Evolutionary conservation across 768 basidiomycete genomes (phyloP).

Genomic region (Termitomyces sp.): DNA sequence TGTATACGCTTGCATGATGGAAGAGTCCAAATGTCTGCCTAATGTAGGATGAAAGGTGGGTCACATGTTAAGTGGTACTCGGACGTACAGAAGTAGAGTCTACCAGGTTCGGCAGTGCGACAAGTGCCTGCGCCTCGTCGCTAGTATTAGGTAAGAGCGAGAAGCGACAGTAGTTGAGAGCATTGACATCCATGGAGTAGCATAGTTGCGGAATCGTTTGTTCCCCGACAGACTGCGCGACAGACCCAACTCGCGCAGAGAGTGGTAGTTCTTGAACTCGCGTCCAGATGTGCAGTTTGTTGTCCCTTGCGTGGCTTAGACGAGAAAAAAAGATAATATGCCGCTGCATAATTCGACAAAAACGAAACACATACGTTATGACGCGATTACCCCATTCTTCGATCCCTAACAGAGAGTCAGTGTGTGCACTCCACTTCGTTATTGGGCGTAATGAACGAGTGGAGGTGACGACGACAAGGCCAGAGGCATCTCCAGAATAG

Average conservation of each 20-base stretch:
- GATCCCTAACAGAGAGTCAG: constrained; percentile 70
- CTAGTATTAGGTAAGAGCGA: constrained; percentile 46
- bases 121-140: constrained; percentile 36
- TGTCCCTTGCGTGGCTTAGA: constrained; percentile 78
- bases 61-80: neutral
- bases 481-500: constrained; percentile 83
- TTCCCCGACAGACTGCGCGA: constrained; percentile 36
- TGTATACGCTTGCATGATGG: constrained; percentile 69
- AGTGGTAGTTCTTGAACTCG: constrained; percentile 41
- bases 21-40: constrained; percentile 89
- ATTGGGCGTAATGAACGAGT: constrained; percentile 73
- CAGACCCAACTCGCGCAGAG: constrained; percentile 50
- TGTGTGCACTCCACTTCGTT: constrained; percentile 75
- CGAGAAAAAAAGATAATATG: neutral
- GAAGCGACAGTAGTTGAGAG: constrained; percentile 92
- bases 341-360: neutral
- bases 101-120: constrained; percentile 85
- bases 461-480: constrained; percentile 74
- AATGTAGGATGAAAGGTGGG: neutral
- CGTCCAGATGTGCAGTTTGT: constrained; percentile 77
- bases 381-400: constrained; percentile 66
- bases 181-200: constrained; percentile 85
- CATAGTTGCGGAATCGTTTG: constrained; percentile 46
- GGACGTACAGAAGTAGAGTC: constrained; percentile 52
- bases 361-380: constrained; percentile 64